phyloP scores from a whole-genome alignment of 176 grass and related monocot genomes.

The Oryza brachyantha region DNA sequence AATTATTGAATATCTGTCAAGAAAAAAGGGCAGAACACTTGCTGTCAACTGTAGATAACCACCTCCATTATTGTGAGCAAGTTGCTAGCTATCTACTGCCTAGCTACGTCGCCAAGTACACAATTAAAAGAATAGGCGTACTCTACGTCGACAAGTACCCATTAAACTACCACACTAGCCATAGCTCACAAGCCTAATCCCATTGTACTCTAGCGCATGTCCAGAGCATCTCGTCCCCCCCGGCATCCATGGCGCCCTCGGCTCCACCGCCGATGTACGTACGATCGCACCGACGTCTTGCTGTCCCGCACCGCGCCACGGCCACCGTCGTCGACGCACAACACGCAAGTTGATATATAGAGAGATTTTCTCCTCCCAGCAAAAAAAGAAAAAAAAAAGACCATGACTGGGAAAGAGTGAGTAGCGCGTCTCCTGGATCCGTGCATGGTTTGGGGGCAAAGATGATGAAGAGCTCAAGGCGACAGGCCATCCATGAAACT shows the following conservation, averaged over 20 bases:
- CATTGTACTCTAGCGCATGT: slow-evolving; percentile 39
- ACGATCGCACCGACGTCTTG: slow-evolving; percentile 19
- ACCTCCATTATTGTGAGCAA: slow-evolving; percentile 24
- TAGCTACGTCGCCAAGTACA: background rate
- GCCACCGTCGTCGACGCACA: too few relatives aligned
- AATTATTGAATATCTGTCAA: background rate
- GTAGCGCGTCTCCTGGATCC: background rate
- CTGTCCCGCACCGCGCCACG: background rate
- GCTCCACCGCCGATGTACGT: slow-evolving; percentile 35
- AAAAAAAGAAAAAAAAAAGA: background rate
- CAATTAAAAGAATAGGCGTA: background rate
- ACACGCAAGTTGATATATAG: background rate
- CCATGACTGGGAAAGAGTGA: background rate
- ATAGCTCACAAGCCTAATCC: background rate
- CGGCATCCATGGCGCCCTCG: slow-evolving; percentile 26
- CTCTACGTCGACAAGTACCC: slow-evolving; percentile 17
- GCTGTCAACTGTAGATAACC: slow-evolving; percentile 20
- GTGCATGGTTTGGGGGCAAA: background rate
- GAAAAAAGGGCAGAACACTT: background rate
- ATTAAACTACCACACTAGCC: slow-evolving; percentile 15
- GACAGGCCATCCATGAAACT: background rate
- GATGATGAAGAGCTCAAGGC: too few relatives aligned
- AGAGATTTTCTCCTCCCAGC: background rate
- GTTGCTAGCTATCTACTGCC: background rate
- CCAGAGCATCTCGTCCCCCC: slow-evolving; percentile 29